Conservation (phyloP, 495 filamentous ascomycete genomes). For the Thermothielavioides terrestris region DNA sequence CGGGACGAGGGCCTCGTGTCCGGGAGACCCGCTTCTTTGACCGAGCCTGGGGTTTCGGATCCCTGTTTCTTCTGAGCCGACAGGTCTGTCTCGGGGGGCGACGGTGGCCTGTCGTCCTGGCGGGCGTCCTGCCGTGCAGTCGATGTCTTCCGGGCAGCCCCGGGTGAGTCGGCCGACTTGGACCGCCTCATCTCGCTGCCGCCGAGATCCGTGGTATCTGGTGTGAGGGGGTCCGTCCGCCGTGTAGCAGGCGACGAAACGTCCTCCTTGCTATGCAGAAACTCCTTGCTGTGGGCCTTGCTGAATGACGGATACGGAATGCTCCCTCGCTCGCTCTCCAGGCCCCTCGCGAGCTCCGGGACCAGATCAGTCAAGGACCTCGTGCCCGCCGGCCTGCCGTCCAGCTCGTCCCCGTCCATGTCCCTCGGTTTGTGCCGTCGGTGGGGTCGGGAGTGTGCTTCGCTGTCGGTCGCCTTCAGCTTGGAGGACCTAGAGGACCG, state of each 20-base stretch:
- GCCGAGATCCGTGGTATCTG: conserved; percentile 70
- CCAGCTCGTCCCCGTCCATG: conserved; percentile 29
- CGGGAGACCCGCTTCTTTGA: conserved; percentile 24
- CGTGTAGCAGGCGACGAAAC: conserved; percentile 28
- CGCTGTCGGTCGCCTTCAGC: conserved; percentile 30
- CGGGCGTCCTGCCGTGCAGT: conserved; percentile 24
- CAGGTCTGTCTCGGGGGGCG: conserved; percentile 48
- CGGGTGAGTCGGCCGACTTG: conserved; percentile 28
- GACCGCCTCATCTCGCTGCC: conserved; percentile 38
- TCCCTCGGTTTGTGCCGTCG: conserved; percentile 35
- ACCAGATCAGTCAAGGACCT: conserved; percentile 40
- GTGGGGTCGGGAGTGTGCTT: conserved; percentile 29
- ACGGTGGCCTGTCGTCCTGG: conserved; percentile 42
- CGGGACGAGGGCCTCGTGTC: conserved; percentile 32
- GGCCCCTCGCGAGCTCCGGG: conserved; percentile 39
- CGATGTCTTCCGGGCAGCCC: conserved; percentile 19
- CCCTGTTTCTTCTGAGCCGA: conserved; percentile 38
- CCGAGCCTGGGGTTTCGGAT: conserved; percentile 26
- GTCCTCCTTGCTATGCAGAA: conserved; percentile 54
- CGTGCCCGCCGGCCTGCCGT: conserved; percentile 20
- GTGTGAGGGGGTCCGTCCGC: conserved; percentile 55
- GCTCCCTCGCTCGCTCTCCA: conserved; percentile 44
- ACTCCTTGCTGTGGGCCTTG: conserved; percentile 83
- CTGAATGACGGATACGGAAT: conserved; percentile 79
- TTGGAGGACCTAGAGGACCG: conserved; percentile 32